Evolutionary conservation across 768 basidiomycete genomes (phyloP).

Genomic region (Boletus speciosus): DNA sequence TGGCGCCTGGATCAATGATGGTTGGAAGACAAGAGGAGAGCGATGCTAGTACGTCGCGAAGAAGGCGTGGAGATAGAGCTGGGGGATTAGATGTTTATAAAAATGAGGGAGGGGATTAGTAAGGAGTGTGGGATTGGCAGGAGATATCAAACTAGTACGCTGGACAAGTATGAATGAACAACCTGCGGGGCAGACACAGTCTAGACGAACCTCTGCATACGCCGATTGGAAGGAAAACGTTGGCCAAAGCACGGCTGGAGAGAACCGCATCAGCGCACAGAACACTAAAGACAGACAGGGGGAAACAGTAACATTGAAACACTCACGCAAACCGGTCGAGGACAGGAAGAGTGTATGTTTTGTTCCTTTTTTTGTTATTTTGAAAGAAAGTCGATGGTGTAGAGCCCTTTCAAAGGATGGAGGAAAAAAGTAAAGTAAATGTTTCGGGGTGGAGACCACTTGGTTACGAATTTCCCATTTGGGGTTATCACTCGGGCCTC

Average conservation of each 20-base stretch:
- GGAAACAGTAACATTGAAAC: neutral
- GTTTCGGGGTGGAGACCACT: no score
- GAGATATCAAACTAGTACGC: conserved; percentile 3
- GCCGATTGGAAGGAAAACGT: neutral
- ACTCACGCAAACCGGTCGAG: neutral
- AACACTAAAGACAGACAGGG: neutral
- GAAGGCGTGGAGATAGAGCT: neutral
- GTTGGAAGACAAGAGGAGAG: neutral
- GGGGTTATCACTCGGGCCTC: neutral
- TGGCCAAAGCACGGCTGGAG: neutral
- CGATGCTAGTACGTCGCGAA: neutral
- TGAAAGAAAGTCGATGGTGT: neutral
- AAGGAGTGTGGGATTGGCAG: conserved; percentile 11
- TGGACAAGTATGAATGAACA: neutral
- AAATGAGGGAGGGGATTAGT: conserved; percentile 5
- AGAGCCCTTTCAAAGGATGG: neutral
- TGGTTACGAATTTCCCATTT: neutral
- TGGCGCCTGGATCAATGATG: conserved; percentile 14
- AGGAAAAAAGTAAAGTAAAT: neutral
- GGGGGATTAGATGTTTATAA: neutral
- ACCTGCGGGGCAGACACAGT: neutral
- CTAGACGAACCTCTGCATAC: conserved; percentile 18
- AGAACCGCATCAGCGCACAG: neutral
- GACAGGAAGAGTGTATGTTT: neutral
- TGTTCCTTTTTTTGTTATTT: neutral